Percentiles rank a stretch among this genome's conserved stretches.
These are phyloP conservation scores for Meyerozyma smithsonii DNA, from an alignment of 1,139 yeast species.

Conservation along the genomic window DNA sequence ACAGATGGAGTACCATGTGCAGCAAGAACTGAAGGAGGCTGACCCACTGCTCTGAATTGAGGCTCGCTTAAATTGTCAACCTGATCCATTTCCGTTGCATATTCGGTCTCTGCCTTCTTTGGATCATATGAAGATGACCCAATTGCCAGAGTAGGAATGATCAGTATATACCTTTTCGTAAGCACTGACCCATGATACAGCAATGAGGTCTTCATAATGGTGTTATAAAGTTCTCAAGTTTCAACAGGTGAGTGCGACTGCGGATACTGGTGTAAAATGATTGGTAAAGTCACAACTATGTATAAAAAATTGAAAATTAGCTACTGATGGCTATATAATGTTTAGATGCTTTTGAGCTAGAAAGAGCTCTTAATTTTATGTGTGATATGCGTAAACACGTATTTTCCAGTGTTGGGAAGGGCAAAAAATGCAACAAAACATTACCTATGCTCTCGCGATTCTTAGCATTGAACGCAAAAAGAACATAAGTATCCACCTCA, in stretches of 20 bases:
- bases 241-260: neutral
- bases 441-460: constrained; percentile 1
- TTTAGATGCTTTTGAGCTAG: too few relatives aligned
- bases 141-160: neutral
- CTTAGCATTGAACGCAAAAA: neutral
- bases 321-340: too few relatives aligned
- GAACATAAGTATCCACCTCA: neutral
- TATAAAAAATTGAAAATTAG: too few relatives aligned
- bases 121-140: neutral
- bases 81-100: neutral
- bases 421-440: too few relatives aligned
- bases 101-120: neutral
- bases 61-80: neutral
- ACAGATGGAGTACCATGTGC: constrained; percentile 53
- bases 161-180: neutral
- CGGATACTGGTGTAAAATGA: neutral
- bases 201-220: neutral
- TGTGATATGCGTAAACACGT: too few relatives aligned
- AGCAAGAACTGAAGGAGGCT: constrained; percentile 40
- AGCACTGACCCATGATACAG: neutral
- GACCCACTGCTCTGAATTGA: constrained; percentile 37
- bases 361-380: too few relatives aligned
- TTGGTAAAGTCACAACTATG: neutral
- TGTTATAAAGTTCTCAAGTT: neutral
- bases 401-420: too few relatives aligned